Conservation (phyloP, 1,139 yeast species). For the Meyerozyma smithsonii region DNA sequence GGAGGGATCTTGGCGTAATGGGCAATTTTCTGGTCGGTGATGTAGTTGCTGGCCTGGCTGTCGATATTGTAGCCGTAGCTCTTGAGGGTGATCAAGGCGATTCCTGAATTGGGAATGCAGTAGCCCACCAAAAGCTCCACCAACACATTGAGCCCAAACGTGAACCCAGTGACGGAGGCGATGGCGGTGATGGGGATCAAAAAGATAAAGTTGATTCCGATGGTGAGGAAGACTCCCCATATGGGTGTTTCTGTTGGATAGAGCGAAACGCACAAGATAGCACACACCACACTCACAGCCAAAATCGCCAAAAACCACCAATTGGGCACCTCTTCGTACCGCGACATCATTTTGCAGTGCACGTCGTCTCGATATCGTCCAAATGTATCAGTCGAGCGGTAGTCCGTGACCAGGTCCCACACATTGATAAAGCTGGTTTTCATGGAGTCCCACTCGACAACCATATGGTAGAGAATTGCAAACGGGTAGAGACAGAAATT, state of each 20-base stretch:
- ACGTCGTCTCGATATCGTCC: slow-evolving; percentile 40
- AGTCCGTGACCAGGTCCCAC: slow-evolving; percentile 24
- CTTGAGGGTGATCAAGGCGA: slow-evolving; percentile 17
- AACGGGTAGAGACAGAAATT: slow-evolving; percentile 39
- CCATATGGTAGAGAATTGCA: slow-evolving; percentile 40
- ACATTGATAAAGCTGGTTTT: slow-evolving; percentile 35
- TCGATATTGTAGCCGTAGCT: slow-evolving; percentile 24
- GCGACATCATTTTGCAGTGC: slow-evolving; percentile 51
- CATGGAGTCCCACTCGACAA: slow-evolving; percentile 44
- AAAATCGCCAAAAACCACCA: slow-evolving; percentile 51
- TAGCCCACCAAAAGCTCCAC: slow-evolving; percentile 19
- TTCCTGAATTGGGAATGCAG: slow-evolving; percentile 19
- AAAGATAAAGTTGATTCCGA: slow-evolving; percentile 18
- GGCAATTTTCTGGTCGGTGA: slow-evolving; percentile 32
- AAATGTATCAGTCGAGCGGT: slow-evolving; percentile 19
- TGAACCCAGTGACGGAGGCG: slow-evolving; percentile 15
- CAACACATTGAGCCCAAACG: slow-evolving; percentile 17
- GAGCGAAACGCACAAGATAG: slow-evolving; percentile 31
- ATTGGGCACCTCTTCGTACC: slow-evolving; percentile 59
- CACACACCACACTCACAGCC: slow-evolving; percentile 45
- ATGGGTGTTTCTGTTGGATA: slow-evolving; percentile 36
- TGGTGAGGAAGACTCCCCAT: slow-evolving; percentile 24
- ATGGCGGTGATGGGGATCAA: slow-evolving; percentile 17
- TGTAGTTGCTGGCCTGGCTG: slow-evolving; percentile 32
- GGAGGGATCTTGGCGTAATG: slow-evolving; percentile 35